Evolutionary conservation across 768 basidiomycete genomes (phyloP), one percentile per base, ranked within the genome.

Genomic region (Lactarius psammicola): DNA sequence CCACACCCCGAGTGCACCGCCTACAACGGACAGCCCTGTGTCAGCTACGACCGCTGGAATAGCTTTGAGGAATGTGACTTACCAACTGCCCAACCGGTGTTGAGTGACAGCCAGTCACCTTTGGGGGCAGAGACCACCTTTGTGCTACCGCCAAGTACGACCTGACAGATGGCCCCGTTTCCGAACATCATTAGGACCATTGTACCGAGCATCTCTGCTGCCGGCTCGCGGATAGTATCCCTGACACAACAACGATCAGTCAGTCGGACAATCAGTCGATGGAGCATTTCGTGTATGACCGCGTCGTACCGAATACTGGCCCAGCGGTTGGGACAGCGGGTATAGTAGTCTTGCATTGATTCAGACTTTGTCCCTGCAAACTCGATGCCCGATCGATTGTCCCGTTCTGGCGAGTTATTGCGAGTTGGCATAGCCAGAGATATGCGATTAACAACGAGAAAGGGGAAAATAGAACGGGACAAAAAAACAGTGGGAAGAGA

Each of bases 1-100:
- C 87, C 86, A 90, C 13, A 87, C 87, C 26, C 87, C 89, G 74
- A 89, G 76, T 6, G 85, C 83, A 3, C 82, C 77, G 28, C 87
- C 79, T 80, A 59, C 54, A 26, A 53, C 46, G 73, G 70, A 58
- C 23, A 11, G 4, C 34, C 1, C n/a, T 23, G 55, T 56, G 17
- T 49, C 23, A 51, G 6, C 49, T 51, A 56, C 18, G 30, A 28
- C 53, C 20, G 9, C 5, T 20, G 26, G 26, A 26, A 51, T 9
- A 33, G 36, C 26, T 11, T 7, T 20, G n/a, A 10, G 18, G 20
- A 23, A 11, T 8, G 33, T 26, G 18, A 54, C 66, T 15, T 31
- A 70, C 69, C 67, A 18, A 40, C 40, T n/a, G 67, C 69, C 69
- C 69, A 70, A 42, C 67, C 67, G 42, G 62, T n/a, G 49, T 49